Evolutionary conservation across 2,329 filamentous ascomycete genomes (phyloP).

Genomic region (Corniculantispora saksenae): DNA sequence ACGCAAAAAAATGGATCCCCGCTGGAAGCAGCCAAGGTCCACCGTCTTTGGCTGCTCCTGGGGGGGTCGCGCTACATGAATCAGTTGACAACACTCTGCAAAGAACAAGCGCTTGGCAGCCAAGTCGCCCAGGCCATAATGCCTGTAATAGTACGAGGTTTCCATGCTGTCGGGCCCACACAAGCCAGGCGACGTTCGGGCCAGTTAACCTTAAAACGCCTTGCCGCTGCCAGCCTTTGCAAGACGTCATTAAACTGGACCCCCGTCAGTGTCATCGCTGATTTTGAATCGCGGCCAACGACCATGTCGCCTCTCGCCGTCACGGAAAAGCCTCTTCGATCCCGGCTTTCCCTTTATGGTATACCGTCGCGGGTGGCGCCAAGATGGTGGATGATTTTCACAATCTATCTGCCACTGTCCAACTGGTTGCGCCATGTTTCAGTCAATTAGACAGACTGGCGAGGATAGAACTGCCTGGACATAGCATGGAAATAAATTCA

Average conservation of each 20-base stretch:
- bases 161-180: not conserved
- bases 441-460: not conserved
- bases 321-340: not conserved
- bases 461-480: not conserved
- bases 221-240: not conserved
- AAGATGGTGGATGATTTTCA: not conserved
- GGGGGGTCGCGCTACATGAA: not conserved
- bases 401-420: not conserved
- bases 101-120: not conserved
- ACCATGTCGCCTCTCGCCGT: not conserved
- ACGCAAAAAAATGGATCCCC: not conserved
- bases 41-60: not conserved
- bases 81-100: not conserved
- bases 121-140: not conserved
- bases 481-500: not conserved
- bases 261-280: not conserved
- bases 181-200: not conserved
- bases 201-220: constrained; percentile 18
- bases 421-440: not conserved
- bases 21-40: not conserved
- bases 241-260: constrained; percentile 19
- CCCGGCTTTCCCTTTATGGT: constrained; percentile 3
- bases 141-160: not conserved
- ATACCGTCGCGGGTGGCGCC: not conserved
- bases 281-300: not conserved